Conservation (phyloP, 805 yeast genomes). For the Ogataea ganodermae region DNA sequence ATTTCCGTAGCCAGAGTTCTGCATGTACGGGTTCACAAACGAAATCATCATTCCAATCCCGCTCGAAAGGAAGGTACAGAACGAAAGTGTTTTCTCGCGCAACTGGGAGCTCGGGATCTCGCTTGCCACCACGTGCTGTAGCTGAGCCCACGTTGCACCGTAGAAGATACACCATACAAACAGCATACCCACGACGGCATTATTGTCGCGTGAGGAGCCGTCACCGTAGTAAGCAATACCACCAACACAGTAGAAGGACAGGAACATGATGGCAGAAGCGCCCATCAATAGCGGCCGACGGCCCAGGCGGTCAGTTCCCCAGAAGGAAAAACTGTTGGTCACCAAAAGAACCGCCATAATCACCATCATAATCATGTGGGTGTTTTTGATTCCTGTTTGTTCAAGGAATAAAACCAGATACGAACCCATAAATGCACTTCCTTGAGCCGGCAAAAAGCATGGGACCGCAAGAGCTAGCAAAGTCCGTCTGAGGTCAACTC, state of each 20-base stretch:
- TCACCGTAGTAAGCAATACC: slow-evolving; percentile 26
- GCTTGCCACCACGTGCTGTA: slow-evolving; percentile 33
- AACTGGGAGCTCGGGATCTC: slow-evolving; percentile 42
- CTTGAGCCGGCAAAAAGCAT: slow-evolving; percentile 47
- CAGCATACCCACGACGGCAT: slow-evolving; percentile 33
- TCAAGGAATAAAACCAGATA: slow-evolving; percentile 40
- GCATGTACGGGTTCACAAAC: slow-evolving; percentile 48
- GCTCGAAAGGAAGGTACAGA: slow-evolving; percentile 35
- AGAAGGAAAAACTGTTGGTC: slow-evolving; percentile 28
- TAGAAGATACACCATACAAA: slow-evolving; percentile 24
- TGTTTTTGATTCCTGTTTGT: slow-evolving; percentile 34
- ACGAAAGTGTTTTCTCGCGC: slow-evolving; percentile 41
- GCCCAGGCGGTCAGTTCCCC: slow-evolving; percentile 45
- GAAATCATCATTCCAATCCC: slow-evolving; percentile 29
- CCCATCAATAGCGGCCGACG: slow-evolving; percentile 35
- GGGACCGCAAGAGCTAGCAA: slow-evolving; percentile 39
- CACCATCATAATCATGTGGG: slow-evolving; percentile 36
- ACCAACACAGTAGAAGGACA: slow-evolving; percentile 17
- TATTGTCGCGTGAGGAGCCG: slow-evolving; percentile 17
- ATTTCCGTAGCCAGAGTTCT: slow-evolving; percentile 47
- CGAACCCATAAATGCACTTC: slow-evolving; percentile 47
- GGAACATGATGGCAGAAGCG: slow-evolving; percentile 24
- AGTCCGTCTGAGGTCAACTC: slow-evolving; percentile 48
- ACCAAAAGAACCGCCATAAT: slow-evolving; percentile 13
- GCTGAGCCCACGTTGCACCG: slow-evolving; percentile 33